Conservation (phyloP, 129 eudicot species). For the Flaveria bidentis region DNA sequence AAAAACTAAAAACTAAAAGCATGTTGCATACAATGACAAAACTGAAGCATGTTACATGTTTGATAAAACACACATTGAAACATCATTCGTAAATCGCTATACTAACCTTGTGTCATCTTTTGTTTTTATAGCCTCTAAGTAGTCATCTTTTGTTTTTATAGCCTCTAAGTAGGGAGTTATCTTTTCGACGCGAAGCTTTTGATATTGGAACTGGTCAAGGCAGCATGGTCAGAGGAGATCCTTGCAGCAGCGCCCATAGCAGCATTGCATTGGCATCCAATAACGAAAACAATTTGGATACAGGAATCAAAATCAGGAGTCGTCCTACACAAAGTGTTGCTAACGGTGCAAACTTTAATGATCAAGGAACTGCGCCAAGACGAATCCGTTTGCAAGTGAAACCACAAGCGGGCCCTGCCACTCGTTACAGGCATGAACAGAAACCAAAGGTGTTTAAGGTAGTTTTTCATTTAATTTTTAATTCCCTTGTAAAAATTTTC, state of each 20-base stretch:
- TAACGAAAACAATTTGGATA: conserved; percentile 12
- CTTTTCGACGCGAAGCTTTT: conserved; percentile 9
- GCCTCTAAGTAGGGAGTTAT: conserved; percentile 11
- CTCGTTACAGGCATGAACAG: conserved; percentile 23
- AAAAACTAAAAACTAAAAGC: not conserved
- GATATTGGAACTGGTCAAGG: conserved; percentile 7
- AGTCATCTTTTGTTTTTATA: not conserved
- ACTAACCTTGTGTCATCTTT: not conserved
- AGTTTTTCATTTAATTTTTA: conserved; percentile 2
- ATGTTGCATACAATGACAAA: too few relatives aligned
- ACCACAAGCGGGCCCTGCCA: conserved; percentile 33
- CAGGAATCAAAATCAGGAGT: conserved; percentile 41
- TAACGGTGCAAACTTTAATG: conserved; percentile 2
- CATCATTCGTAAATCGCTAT: not conserved
- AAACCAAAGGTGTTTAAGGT: conserved; percentile 18
- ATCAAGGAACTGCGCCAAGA: conserved; percentile 70
- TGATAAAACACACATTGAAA: not conserved
- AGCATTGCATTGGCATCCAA: conserved; percentile 22
- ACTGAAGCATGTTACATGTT: too few relatives aligned
- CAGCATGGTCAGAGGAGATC: conserved; percentile 21
- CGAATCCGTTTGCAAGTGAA: conserved; percentile 62
- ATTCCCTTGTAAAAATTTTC: not conserved
- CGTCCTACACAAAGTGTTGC: conserved; percentile 19
- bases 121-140: conserved; percentile 6
- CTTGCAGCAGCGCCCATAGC: conserved; percentile 24